Evolutionary conservation across 2,329 filamentous ascomycete species (phyloP).

Genomic region (Kalmusia sp.): DNA sequence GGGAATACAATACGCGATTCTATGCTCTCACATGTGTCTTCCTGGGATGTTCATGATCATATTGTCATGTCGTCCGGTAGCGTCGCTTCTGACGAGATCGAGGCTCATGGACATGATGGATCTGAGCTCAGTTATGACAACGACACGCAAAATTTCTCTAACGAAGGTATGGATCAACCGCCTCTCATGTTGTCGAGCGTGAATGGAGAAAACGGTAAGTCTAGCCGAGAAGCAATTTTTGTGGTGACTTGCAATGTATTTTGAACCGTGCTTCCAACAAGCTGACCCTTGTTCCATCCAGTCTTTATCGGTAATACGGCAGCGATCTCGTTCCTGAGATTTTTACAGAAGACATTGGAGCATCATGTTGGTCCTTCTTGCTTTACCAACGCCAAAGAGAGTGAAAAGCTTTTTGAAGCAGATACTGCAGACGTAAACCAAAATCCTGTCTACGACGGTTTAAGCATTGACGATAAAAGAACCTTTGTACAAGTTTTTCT

Average conservation of each 20-base stretch:
- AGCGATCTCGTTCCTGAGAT: conserved; percentile 63
- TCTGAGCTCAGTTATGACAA: conserved; percentile 10
- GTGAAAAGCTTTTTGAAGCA: conserved; percentile 62
- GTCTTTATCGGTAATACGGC: conserved; percentile 61
- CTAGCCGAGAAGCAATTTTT: conserved; percentile 31
- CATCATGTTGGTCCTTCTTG: conserved; percentile 62
- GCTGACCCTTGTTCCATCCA: conserved; percentile 21
- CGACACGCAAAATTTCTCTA: conserved; percentile 24
- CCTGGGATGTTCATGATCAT: conserved; percentile 11
- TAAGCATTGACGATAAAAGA: conserved; percentile 41
- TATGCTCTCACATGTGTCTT: conserved; percentile 10
- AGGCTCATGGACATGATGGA: background rate
- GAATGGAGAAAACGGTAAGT: conserved; percentile 54
- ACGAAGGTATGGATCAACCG: conserved; percentile 19
- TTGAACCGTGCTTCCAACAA: conserved; percentile 21
- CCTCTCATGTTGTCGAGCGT: conserved; percentile 59
- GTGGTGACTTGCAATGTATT: no score
- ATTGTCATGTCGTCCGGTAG: conserved; percentile 7
- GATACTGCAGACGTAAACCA: conserved; percentile 40
- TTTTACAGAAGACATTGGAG: conserved; percentile 56
- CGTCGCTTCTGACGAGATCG: background rate
- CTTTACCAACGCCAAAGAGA: conserved; percentile 60
- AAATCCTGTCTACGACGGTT: conserved; percentile 31
- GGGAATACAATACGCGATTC: conserved; percentile 4
- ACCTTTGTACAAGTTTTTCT: conserved; percentile 42